Conservation (phyloP, 331 rosid species). For the Rosa hybrid region DNA sequence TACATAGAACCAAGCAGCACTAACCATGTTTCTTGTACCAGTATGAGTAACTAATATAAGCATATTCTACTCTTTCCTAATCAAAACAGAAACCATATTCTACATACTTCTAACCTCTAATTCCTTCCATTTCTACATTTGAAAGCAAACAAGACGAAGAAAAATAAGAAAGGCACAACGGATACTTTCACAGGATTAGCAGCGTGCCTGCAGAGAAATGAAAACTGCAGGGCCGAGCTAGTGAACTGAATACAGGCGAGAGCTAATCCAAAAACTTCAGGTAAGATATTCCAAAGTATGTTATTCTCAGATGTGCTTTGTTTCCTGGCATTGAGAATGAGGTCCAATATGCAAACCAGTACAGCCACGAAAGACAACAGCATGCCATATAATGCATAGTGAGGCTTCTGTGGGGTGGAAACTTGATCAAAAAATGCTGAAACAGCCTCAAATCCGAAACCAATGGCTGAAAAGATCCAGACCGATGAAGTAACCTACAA, state of each 20-base stretch:
- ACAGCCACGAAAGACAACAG: not conserved
- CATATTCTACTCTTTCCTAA: not conserved
- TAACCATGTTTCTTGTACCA: not conserved
- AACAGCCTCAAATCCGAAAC: not conserved
- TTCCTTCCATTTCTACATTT: not conserved
- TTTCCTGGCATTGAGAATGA: not conserved
- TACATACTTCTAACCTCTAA: not conserved
- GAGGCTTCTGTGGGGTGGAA: not conserved
- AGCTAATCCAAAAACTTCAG: slow-evolving; percentile 1
- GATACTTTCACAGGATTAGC: not conserved
- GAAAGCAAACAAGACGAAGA: not conserved
- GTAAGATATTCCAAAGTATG: not conserved
- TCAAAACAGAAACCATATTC: not conserved
- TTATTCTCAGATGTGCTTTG: not conserved
- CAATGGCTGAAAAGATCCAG: not conserved
- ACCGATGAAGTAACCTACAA: not conserved
- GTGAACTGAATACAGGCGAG: not conserved
- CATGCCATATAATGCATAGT: not conserved
- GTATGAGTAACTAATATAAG: not conserved
- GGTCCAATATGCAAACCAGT: not conserved
- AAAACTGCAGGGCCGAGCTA: slow-evolving; percentile 3
- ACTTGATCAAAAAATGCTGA: not conserved
- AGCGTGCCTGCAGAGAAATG: not conserved
- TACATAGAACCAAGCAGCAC: not conserved
- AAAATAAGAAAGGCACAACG: not conserved